Percentiles rank a stretch among this genome's conserved stretches.
phyloP scores from a whole-genome alignment of 2,329 filamentous ascomycete species.

The Clonostachys rosea region DNA sequence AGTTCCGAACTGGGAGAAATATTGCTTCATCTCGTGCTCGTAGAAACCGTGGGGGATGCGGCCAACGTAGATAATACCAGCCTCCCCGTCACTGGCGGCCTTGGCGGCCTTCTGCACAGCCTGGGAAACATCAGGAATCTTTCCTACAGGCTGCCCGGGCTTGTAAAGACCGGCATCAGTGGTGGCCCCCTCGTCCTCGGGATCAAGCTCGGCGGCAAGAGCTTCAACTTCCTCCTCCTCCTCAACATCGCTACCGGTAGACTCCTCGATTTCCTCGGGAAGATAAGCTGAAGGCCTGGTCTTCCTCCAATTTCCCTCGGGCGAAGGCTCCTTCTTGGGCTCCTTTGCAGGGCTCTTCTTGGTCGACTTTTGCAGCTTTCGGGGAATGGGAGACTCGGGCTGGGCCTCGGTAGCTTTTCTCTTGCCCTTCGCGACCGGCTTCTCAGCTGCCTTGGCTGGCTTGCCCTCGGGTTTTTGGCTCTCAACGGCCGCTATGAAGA shows the following conservation, averaged over 20 bases:
- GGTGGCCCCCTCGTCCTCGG: slow-evolving; percentile 30
- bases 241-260: slow-evolving; percentile 21
- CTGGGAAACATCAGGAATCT: slow-evolving; percentile 42
- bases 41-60: slow-evolving; percentile 93
- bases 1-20: slow-evolving; percentile 89
- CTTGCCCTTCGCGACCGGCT: slow-evolving; percentile 27
- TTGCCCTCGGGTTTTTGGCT: slow-evolving; percentile 19
- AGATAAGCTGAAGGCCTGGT: neutral
- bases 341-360: slow-evolving; percentile 16
- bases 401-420: slow-evolving; percentile 9
- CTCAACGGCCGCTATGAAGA: slow-evolving; percentile 14
- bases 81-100: slow-evolving; percentile 2
- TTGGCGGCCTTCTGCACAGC: slow-evolving; percentile 36
- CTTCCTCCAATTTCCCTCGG: slow-evolving; percentile 15
- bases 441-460: slow-evolving; percentile 22
- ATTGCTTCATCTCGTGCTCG: slow-evolving; percentile 89
- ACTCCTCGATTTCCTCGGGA: slow-evolving; percentile 14
- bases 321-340: slow-evolving; percentile 15
- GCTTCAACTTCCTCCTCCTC: slow-evolving; percentile 29
- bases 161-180: slow-evolving; percentile 30
- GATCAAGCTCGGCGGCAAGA: slow-evolving; percentile 38
- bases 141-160: slow-evolving; percentile 44
- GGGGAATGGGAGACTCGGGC: slow-evolving; percentile 19
- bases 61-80: slow-evolving; percentile 82
- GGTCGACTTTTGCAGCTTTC: slow-evolving; percentile 29